A percentile compares a stretch with the other conserved stretches of the same genome.
phyloP scores from a whole-genome alignment of 2,329 filamentous ascomycete genomes.

The Penicillium aurantiogriseum region DNA sequence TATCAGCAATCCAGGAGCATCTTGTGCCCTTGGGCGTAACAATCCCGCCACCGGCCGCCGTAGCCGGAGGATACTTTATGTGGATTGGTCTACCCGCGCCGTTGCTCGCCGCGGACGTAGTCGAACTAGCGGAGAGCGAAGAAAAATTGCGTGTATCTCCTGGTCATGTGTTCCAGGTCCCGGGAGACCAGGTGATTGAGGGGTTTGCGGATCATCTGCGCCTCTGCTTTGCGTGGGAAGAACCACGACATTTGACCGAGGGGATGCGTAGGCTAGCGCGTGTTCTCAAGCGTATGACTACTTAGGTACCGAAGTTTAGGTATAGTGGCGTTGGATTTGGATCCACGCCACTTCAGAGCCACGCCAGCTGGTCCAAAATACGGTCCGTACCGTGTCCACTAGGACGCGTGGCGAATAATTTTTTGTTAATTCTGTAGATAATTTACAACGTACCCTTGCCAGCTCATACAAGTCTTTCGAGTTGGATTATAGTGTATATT shows the following conservation, averaged over 20 bases:
- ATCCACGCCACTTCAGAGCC: not conserved
- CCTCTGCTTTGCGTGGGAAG: constrained; percentile 72
- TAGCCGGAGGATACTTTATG: constrained; percentile 81
- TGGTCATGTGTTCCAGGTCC: constrained; percentile 69
- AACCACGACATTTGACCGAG: constrained; percentile 63
- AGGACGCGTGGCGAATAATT: constrained; percentile 16
- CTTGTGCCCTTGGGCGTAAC: constrained; percentile 63
- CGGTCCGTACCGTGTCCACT: constrained; percentile 6
- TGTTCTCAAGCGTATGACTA: constrained; percentile 17
- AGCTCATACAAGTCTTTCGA: not conserved
- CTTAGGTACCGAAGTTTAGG: not conserved
- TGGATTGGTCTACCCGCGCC: constrained; percentile 66
- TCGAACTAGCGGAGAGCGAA: constrained; percentile 56
- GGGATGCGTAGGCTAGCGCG: constrained; percentile 63
- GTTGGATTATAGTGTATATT: not conserved
- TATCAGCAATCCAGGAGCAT: constrained; percentile 57
- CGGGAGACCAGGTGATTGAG: constrained; percentile 54
- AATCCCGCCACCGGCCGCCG: constrained; percentile 31
- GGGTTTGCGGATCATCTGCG: constrained; percentile 62
- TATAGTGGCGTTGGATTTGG: not conserved
- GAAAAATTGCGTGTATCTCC: constrained; percentile 67
- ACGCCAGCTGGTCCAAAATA: not conserved
- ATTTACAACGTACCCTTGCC: not conserved
- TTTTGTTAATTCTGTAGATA: not conserved
- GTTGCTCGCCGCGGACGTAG: constrained; percentile 57